These are phyloP conservation scores for Esteya vermicola DNA, from an alignment of 2,329 filamentous ascomycete species.

Conservation along the genomic window DNA sequence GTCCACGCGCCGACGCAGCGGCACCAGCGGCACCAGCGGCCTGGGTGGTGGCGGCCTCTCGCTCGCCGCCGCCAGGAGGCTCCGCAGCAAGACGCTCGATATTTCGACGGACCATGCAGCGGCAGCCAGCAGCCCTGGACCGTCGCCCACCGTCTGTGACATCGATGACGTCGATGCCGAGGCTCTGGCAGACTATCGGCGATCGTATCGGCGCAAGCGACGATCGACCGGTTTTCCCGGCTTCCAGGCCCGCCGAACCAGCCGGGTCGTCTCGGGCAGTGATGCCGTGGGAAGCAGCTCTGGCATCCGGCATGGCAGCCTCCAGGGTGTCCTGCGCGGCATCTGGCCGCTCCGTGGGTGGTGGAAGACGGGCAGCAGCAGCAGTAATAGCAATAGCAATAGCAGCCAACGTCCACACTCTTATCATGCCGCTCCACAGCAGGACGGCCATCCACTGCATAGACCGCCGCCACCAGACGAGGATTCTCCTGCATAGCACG, in stretches of 20 bases:
- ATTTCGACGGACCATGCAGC: too few species aligned
- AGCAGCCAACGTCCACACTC: too few species aligned
- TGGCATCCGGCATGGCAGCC: slow-evolving; percentile 12
- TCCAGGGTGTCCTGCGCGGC: slow-evolving; percentile 36
- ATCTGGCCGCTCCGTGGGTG: slow-evolving; percentile 42
- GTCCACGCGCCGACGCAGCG: slow-evolving; percentile 23
- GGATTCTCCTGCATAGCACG: too few species aligned
- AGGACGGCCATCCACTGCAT: too few species aligned
- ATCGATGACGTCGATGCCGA: slow-evolving; percentile 12
- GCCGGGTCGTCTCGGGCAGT: neutral
- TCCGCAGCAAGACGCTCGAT: slow-evolving; percentile 36
- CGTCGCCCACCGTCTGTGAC: too few species aligned
- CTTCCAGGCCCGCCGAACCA: slow-evolving; percentile 28
- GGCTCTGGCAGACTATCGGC: slow-evolving; percentile 6
- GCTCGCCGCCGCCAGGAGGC: slow-evolving; percentile 18
- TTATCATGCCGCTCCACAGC: too few species aligned
- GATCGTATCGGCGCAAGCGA: slow-evolving; percentile 27
- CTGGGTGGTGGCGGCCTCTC: slow-evolving; percentile 12
- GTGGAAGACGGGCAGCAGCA: slow-evolving; percentile 33
- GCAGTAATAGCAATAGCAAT: slow-evolving; percentile 6
- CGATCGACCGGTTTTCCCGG: slow-evolving; percentile 49
- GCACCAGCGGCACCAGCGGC: slow-evolving; percentile 23
- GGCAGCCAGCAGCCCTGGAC: too few species aligned
- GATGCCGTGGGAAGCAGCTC: slow-evolving; percentile 3
- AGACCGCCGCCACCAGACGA: too few species aligned